Percentiles rank a stretch among this genome's conserved stretches.
phyloP scores from a whole-genome alignment of 2,329 filamentous ascomycete species.

The Exophiala bonariae region DNA sequence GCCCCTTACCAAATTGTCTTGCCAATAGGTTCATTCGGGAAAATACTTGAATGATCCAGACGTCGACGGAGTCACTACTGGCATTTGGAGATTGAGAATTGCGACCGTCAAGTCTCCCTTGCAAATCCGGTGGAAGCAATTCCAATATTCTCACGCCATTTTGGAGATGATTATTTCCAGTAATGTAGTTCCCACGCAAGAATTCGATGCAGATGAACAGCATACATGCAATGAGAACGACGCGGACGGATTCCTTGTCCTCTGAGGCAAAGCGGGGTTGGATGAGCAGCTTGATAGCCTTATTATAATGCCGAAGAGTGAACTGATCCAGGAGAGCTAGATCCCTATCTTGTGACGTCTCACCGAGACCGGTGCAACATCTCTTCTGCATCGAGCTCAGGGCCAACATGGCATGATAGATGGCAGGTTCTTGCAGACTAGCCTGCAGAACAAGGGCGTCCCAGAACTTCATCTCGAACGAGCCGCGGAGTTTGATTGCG shows the following conservation, averaged over 20 bases:
- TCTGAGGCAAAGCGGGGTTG: slow-evolving; percentile 26
- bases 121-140: background rate
- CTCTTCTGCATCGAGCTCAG: slow-evolving; percentile 38
- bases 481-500: slow-evolving; percentile 36
- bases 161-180: slow-evolving; percentile 32
- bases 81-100: no score
- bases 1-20: no score
- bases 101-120: no score
- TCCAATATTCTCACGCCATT: slow-evolving; percentile 23
- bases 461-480: slow-evolving; percentile 41
- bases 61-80: slow-evolving; percentile 4
- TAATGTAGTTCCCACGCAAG: slow-evolving; percentile 35
- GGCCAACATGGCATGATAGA: slow-evolving; percentile 44
- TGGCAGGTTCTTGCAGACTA: slow-evolving; percentile 39
- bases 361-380: slow-evolving; percentile 15
- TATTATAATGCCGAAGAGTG: slow-evolving; percentile 41
- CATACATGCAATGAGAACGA: slow-evolving; percentile 43
- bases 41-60: no score
- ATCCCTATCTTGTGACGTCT: background rate
- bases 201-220: slow-evolving; percentile 44
- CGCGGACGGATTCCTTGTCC: slow-evolving; percentile 32
- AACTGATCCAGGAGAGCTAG: slow-evolving; percentile 22
- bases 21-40: no score
- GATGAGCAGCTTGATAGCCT: slow-evolving; percentile 40
- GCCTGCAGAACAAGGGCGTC: slow-evolving; percentile 41